phyloP scores from a whole-genome alignment of 352 stramenopile species.

The Peronospora farinosa region DNA sequence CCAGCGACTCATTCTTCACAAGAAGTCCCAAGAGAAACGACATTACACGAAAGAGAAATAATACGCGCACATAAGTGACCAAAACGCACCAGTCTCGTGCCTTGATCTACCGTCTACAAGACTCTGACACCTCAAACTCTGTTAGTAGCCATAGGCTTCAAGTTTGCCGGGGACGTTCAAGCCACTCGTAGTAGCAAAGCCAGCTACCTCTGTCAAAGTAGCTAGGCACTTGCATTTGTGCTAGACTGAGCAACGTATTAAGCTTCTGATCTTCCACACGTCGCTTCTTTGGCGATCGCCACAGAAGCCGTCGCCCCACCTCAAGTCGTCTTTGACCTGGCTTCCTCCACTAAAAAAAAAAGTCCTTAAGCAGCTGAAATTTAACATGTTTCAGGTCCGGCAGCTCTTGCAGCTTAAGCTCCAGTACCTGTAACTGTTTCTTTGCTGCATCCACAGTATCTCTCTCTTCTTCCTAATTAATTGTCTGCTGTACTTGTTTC shows the following conservation, averaged over 20 bases:
- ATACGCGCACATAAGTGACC: conserved; percentile 1
- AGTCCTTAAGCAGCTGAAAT: conserved; percentile 66
- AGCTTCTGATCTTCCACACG: conserved; percentile 29
- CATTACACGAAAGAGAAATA: too few species aligned
- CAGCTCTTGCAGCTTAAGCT: conserved; percentile 40
- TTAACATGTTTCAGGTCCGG: conserved; percentile 68
- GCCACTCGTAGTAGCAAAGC: conserved; percentile 6
- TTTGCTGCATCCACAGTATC: conserved; percentile 23
- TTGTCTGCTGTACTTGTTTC: conserved; percentile 4
- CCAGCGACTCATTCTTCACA: too few species aligned
- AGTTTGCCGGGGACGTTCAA: background rate
- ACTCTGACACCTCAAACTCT: conserved; percentile 2
- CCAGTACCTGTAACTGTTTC: conserved; percentile 40
- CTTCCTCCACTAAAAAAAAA: conserved; percentile 65
- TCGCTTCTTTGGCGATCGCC: conserved; percentile 40
- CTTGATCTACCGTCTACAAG: conserved; percentile 8
- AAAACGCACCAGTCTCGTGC: background rate
- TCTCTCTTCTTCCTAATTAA: conserved; percentile 21
- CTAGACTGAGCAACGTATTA: conserved; percentile 13
- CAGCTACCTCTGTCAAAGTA: background rate
- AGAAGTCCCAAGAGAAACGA: too few species aligned
- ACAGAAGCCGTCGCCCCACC: background rate
- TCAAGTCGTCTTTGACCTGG: conserved; percentile 40
- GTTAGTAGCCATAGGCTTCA: conserved; percentile 5
- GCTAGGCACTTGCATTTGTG: conserved; percentile 17